phyloP scores from a whole-genome alignment of 2,329 filamentous ascomycete genomes.

The Cercospora citrullina region DNA sequence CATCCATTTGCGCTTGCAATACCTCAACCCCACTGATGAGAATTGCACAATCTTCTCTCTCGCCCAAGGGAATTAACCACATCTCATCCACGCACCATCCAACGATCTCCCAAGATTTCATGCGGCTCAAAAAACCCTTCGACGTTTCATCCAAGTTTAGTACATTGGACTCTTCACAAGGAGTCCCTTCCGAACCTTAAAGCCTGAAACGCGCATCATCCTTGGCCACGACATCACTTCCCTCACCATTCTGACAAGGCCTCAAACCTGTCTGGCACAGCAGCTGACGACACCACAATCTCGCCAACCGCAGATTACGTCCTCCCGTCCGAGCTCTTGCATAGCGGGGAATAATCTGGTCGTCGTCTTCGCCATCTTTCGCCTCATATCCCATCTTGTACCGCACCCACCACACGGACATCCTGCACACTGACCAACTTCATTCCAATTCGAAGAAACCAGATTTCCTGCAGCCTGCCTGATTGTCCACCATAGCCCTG shows the following conservation, averaged over 20 bases:
- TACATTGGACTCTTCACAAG: not conserved
- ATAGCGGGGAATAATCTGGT: not conserved
- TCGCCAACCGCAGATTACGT: constrained; percentile 10
- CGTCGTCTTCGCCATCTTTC: not conserved
- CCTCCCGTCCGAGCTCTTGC: not conserved
- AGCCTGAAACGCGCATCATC: constrained; percentile 3
- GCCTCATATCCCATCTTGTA: not conserved
- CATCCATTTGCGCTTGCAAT: not conserved
- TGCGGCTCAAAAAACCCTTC: not conserved
- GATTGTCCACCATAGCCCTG: not conserved
- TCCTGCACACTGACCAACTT: not conserved
- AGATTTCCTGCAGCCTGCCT: not conserved
- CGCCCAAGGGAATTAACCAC: not conserved
- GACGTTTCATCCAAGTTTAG: constrained; percentile 8
- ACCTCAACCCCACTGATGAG: not conserved
- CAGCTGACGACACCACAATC: constrained; percentile 11
- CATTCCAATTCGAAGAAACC: not conserved
- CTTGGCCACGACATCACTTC: constrained; percentile 7
- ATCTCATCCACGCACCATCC: not conserved
- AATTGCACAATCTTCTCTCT: too few species aligned
- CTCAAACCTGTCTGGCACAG: constrained; percentile 9
- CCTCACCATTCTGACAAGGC: not conserved
- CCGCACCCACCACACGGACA: not conserved
- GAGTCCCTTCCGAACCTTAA: constrained; percentile 5
- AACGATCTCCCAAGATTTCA: not conserved